These are phyloP conservation scores for Akebia trifoliata DNA, from an alignment of 164 flowering plant species.

Conservation along the genomic window DNA sequence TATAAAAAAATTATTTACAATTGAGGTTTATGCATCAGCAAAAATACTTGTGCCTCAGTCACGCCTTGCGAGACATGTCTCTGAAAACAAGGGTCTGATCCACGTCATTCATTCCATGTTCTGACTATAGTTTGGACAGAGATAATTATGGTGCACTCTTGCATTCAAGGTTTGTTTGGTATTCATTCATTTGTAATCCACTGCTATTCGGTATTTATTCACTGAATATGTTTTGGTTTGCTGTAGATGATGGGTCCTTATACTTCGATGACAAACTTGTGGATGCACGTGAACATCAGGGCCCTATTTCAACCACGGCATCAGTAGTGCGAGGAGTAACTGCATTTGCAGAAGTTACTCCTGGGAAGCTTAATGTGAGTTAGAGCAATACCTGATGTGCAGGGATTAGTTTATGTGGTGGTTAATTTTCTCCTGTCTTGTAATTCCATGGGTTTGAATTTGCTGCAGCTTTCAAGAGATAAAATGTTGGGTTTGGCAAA, in stretches of 20 bases:
- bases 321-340: conserved; percentile 80
- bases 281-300: conserved; percentile 53
- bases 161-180: neutral
- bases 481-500: conserved; percentile 82
- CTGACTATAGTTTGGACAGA: neutral
- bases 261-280: conserved; percentile 84
- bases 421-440: neutral
- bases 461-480: conserved; percentile 81
- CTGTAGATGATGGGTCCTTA: conserved; percentile 74
- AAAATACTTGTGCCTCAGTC: too few relatives aligned
- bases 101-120: neutral
- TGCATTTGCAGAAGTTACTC: conserved; percentile 58
- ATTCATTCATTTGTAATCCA: neutral
- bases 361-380: conserved; percentile 65
- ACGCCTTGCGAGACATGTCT: too few relatives aligned
- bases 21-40: too few relatives aligned
- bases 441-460: conserved; percentile 12
- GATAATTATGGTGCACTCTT: neutral
- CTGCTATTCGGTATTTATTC: neutral
- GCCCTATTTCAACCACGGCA: conserved; percentile 76
- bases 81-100: too few relatives aligned
- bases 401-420: neutral
- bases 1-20: too few relatives aligned
- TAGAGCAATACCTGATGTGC: neutral
- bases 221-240: neutral